A percentile compares a stretch with the other conserved stretches of the same genome.
Evolutionary conservation across 306 rosid genomes (phyloP).

Genomic region (Quercus parvula): DNA sequence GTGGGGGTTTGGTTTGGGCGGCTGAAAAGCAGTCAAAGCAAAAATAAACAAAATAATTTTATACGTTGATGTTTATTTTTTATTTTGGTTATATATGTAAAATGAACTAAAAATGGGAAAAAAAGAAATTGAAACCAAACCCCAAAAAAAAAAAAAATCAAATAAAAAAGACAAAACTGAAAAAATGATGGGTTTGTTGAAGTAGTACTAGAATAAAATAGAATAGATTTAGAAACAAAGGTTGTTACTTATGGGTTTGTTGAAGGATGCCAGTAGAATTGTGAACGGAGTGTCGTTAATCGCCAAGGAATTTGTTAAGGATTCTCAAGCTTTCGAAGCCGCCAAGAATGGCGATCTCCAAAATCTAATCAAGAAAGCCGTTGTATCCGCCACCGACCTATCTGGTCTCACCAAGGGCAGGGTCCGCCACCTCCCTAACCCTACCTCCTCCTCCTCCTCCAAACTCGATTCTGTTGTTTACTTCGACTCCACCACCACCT

Average conservation of each 20-base stretch:
- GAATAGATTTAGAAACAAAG: neutral
- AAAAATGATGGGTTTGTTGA: too few relatives aligned
- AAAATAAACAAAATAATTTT: too few relatives aligned
- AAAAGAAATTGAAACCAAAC: neutral
- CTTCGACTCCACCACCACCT: conserved; percentile 29
- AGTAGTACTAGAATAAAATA: too few relatives aligned
- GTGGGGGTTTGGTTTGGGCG: too few relatives aligned
- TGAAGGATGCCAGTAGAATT: conserved; percentile 44
- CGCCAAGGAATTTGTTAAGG: conserved; percentile 58
- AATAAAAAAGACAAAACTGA: neutral
- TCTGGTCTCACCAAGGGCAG: conserved; percentile 79
- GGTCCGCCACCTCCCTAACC: conserved; percentile 35
- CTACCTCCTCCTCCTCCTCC: conserved; percentile 11
- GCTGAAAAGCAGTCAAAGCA: too few relatives aligned
- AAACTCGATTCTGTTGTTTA: conserved; percentile 43
- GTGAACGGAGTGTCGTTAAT: conserved; percentile 63
- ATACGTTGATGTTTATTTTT: too few relatives aligned
- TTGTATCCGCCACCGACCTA: conserved; percentile 69
- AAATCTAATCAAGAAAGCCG: conserved; percentile 48
- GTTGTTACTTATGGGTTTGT: conserved; percentile 11
- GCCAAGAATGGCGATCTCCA: conserved; percentile 35
- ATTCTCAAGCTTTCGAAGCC: conserved; percentile 36
- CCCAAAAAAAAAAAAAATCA: too few relatives aligned
- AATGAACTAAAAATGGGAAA: neutral
- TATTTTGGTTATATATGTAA: too few relatives aligned